phyloP scores from a whole-genome alignment of 768 basidiomycete species.

The Neoboletus subvelutipes region DNA sequence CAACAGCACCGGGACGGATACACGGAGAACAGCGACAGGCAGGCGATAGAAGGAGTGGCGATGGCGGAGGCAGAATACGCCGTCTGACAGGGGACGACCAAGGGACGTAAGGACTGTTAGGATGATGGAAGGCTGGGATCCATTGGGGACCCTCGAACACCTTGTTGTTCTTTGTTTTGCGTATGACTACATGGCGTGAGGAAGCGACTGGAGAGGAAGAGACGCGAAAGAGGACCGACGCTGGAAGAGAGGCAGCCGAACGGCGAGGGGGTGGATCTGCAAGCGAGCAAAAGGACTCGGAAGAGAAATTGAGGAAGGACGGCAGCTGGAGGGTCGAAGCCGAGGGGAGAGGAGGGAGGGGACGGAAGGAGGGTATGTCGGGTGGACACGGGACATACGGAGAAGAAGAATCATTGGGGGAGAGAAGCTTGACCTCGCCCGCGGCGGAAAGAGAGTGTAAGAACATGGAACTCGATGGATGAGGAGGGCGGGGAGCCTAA shows the following conservation, averaged over 20 bases:
- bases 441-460: constrained; percentile 6
- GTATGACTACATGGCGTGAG: constrained; percentile 6
- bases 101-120: constrained; percentile 57
- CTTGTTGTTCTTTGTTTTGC: constrained; percentile 22
- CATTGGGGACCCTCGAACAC: constrained; percentile 31
- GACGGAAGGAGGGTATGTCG: constrained; percentile 23
- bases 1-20: constrained; percentile 40
- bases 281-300: constrained; percentile 18
- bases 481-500: constrained; percentile 12
- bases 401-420: constrained; percentile 14
- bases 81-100: constrained; percentile 46
- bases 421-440: constrained; percentile 6
- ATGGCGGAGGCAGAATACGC: constrained; percentile 40
- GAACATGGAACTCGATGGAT: constrained; percentile 20
- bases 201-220: constrained; percentile 19
- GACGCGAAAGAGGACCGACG: constrained; percentile 17
- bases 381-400: constrained; percentile 11
- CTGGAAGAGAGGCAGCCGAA: constrained; percentile 13
- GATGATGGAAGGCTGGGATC: constrained; percentile 44
- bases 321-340: constrained; percentile 41
- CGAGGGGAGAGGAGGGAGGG: constrained; percentile 36
- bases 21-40: constrained; percentile 35
- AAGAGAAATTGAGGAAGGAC: constrained; percentile 36
- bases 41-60: constrained; percentile 35
- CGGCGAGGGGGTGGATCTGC: constrained; percentile 7